Evolutionary conservation across 192 early-diverging fungal genomes (phyloP).

Genomic region (Entrophospora sp.): DNA sequence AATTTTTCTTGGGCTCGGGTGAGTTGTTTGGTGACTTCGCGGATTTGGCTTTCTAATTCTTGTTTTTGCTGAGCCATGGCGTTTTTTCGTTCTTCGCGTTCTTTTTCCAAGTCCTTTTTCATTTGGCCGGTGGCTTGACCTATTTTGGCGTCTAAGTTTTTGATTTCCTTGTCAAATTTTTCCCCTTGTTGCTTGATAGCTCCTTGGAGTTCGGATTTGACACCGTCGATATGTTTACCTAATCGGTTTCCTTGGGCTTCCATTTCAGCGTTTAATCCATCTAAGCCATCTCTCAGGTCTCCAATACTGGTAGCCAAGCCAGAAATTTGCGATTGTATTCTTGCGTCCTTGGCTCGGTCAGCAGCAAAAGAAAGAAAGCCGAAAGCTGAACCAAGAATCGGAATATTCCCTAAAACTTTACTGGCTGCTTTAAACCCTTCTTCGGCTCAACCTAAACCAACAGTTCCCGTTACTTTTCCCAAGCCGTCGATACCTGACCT

Average conservation of each 20-base stretch:
- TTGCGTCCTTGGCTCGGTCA: background rate
- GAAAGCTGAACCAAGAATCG: no score
- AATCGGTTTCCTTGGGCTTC: conserved; percentile 1
- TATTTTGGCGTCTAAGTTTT: background rate
- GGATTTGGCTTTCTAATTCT: background rate
- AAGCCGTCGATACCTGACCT: no score
- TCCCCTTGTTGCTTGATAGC: background rate
- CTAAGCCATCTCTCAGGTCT: background rate
- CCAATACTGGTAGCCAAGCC: background rate
- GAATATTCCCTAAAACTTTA: background rate
- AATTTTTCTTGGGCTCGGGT: background rate
- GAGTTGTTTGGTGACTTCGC: background rate
- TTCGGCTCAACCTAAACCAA: background rate
- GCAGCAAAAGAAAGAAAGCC: background rate
- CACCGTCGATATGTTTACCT: background rate
- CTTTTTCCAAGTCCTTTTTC: no score
- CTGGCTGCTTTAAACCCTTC: background rate
- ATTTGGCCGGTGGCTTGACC: background rate
- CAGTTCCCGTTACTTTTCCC: no score
- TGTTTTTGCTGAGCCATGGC: background rate
- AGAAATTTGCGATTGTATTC: background rate
- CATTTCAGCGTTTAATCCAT: background rate
- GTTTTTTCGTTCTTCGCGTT: background rate
- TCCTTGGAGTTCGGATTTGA: conserved; percentile 4
- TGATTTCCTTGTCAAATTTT: conserved; percentile 7